A percentile compares a stretch with the other conserved stretches of the same genome.
These are phyloP conservation scores for Arthrobotrys megalospora DNA, from an alignment of 2,329 filamentous ascomycete genomes.

Conservation along the genomic window DNA sequence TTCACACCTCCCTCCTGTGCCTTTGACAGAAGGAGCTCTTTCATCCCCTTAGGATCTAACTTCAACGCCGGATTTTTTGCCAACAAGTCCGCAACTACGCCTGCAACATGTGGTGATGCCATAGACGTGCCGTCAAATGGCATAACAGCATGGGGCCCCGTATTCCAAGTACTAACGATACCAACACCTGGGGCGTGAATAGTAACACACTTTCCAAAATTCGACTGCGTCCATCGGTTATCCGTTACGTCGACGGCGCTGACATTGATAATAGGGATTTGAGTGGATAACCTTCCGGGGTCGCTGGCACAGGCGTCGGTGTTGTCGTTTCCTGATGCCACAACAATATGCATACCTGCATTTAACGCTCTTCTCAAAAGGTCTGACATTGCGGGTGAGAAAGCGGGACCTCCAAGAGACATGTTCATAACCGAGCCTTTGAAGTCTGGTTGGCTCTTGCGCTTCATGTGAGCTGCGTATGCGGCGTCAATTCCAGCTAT, in stretches of 20 bases:
- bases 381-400: constrained; percentile 70
- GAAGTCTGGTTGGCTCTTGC: constrained; percentile 67
- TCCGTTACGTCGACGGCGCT: constrained; percentile 67
- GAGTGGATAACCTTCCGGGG: constrained; percentile 67
- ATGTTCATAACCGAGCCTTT: constrained; percentile 71
- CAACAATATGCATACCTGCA: constrained; percentile 67
- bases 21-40: constrained; percentile 58
- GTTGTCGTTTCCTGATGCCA: constrained; percentile 68
- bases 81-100: constrained; percentile 63
- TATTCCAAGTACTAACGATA: constrained; percentile 72
- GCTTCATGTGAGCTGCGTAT: constrained; percentile 68
- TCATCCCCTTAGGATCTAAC: constrained; percentile 62
- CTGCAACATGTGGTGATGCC: constrained; percentile 69
- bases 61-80: constrained; percentile 55
- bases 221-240: constrained; percentile 67
- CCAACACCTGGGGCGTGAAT: constrained; percentile 74
- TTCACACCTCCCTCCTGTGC: constrained; percentile 48
- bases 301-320: constrained; percentile 62
- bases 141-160: constrained; percentile 70
- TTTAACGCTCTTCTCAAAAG: constrained; percentile 70
- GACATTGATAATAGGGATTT: constrained; percentile 68
- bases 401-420: constrained; percentile 71
- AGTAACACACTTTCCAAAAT: constrained; percentile 72
- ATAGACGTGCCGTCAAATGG: constrained; percentile 70
- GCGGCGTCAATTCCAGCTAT: constrained; percentile 68